Evolutionary conservation across 1,139 yeast genomes (phyloP).

Genomic region (Zygoascus sp.): DNA sequence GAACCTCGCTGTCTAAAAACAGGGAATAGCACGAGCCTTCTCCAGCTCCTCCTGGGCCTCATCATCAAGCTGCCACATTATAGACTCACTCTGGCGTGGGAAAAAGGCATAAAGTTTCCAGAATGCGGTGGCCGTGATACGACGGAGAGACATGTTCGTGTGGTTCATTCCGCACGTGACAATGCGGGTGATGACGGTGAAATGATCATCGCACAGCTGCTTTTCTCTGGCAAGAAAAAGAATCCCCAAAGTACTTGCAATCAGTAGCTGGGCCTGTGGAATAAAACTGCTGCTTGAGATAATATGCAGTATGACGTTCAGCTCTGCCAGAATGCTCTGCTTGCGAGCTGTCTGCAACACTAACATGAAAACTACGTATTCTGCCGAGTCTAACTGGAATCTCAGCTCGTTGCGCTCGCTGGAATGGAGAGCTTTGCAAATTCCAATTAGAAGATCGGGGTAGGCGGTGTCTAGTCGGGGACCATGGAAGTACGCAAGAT

Average conservation of each 20-base stretch:
- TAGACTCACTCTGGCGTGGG: not conserved
- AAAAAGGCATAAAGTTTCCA: conserved; percentile 7
- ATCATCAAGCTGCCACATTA: not conserved
- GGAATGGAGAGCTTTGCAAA: not conserved
- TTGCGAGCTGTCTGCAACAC: conserved; percentile 4
- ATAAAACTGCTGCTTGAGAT: not conserved
- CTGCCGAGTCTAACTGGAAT: not conserved
- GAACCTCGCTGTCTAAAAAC: too few relatives aligned
- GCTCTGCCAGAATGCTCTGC: not conserved
- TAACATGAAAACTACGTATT: conserved; percentile 6
- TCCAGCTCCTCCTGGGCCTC: not conserved
- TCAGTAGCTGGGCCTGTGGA: not conserved
- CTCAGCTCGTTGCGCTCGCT: not conserved
- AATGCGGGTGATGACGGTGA: not conserved
- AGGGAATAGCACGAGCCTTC: not conserved
- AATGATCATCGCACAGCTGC: not conserved
- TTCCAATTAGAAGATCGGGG: conserved; percentile 4
- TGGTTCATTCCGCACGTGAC: not conserved
- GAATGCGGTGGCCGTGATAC: conserved; percentile 3
- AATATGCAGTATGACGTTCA: not conserved
- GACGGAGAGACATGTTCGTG: not conserved
- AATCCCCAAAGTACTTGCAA: conserved; percentile 1
- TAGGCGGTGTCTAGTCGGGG: conserved; percentile 5
- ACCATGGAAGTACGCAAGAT: conserved; percentile 8
- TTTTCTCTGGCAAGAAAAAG: conserved; percentile 7